Percentiles rank a stretch among this genome's conserved stretches.
phyloP scores from a whole-genome alignment of 1,139 yeast genomes.

The Protomyces macrosporus region DNA sequence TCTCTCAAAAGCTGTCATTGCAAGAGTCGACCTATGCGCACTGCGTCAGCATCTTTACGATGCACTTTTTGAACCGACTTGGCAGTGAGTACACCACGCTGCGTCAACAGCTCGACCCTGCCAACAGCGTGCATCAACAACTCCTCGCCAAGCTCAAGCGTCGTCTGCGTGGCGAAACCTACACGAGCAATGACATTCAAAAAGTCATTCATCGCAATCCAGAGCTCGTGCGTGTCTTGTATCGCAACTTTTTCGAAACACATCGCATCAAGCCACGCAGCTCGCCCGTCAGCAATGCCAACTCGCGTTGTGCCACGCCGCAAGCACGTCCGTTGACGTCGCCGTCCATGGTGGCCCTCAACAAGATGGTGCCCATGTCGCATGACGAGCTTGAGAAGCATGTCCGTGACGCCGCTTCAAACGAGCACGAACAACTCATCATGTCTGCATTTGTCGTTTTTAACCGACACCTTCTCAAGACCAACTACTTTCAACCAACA shows the following conservation, averaged over 20 bases:
- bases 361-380: conserved; percentile 52
- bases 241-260: conserved; percentile 84
- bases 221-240: conserved; percentile 72
- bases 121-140: conserved; percentile 50
- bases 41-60: conserved; percentile 84
- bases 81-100: conserved; percentile 84
- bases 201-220: conserved; percentile 69
- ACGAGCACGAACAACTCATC: conserved; percentile 76
- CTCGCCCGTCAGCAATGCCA: conserved; percentile 48
- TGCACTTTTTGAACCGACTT: conserved; percentile 88
- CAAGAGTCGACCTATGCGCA: conserved; percentile 95
- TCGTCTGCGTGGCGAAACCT: conserved; percentile 88
- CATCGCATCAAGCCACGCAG: conserved; percentile 69
- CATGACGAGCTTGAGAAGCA: conserved; percentile 69
- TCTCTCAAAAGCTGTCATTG: conserved; percentile 71
- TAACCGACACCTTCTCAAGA: conserved; percentile 82
- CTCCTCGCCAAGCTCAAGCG: conserved; percentile 61
- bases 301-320: conserved; percentile 47
- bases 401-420: conserved; percentile 63
- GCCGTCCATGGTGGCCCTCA: background rate
- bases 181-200: conserved; percentile 75
- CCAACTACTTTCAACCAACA: conserved; percentile 89
- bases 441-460: conserved; percentile 76
- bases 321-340: background rate
- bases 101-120: conserved; percentile 56